These are phyloP conservation scores for Sophora flavescens DNA, from an alignment of 306 rosid species.

Conservation along the genomic window DNA sequence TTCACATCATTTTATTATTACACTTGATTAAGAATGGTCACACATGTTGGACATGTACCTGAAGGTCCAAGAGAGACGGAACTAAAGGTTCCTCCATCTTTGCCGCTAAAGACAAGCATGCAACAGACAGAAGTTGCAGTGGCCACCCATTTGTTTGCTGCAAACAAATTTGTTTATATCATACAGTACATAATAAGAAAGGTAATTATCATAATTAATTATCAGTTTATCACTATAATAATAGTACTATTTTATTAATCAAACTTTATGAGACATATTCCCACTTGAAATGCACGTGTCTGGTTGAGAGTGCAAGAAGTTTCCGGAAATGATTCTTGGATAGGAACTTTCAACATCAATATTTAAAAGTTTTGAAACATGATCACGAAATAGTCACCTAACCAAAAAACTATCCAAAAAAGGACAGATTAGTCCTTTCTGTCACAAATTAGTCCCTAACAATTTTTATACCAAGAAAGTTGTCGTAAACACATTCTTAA, in stretches of 20 bases:
- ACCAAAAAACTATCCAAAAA: too few relatives aligned
- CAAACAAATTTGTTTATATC: slow-evolving; percentile 33
- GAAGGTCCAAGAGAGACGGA: slow-evolving; percentile 91
- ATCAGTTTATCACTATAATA: slow-evolving; percentile 6
- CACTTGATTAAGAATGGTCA: slow-evolving; percentile 7
- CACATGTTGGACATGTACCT: slow-evolving; percentile 58
- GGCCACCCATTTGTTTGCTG: slow-evolving; percentile 95
- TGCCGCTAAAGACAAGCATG: slow-evolving; percentile 96
- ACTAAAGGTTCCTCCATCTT: slow-evolving; percentile 98
- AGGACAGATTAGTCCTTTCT: too few relatives aligned
- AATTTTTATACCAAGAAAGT: too few relatives aligned
- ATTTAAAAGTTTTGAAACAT: too few relatives aligned
- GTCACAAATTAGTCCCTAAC: too few relatives aligned
- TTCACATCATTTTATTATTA: neutral
- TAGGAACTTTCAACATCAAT: too few relatives aligned
- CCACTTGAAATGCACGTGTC: slow-evolving; percentile 56
- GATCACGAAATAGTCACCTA: too few relatives aligned
- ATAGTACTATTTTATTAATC: slow-evolving; percentile 15
- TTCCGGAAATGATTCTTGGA: neutral
- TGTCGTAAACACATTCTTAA: too few relatives aligned
- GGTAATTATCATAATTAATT: slow-evolving; percentile 32
- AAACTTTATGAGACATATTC: slow-evolving; percentile 42
- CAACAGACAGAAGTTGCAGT: slow-evolving; percentile 86
- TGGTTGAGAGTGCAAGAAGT: slow-evolving; percentile 34
- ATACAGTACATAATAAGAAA: slow-evolving; percentile 27